phyloP scores from a whole-genome alignment of 2,329 filamentous ascomycete species.

The Exophiala sideris region DNA sequence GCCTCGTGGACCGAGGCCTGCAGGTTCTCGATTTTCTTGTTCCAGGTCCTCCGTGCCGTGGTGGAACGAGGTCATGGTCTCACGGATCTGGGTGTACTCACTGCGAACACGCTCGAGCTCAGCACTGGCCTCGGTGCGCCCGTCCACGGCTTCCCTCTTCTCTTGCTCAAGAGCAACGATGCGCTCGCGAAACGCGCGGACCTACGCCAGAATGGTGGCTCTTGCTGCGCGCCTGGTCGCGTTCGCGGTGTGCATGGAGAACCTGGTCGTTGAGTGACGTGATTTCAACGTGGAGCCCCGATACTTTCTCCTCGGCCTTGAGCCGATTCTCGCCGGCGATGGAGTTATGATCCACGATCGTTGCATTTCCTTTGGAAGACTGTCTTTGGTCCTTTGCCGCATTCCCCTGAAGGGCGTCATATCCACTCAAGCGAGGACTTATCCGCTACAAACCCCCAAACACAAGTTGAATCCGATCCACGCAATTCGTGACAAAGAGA shows the following conservation, averaged over 20 bases:
- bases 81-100: slow-evolving; percentile 31
- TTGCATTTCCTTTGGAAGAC: too few species aligned
- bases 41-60: slow-evolving; percentile 27
- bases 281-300: slow-evolving; percentile 26
- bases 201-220: too few species aligned
- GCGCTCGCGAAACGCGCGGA: slow-evolving; percentile 30
- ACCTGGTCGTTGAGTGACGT: slow-evolving; percentile 28
- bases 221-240: slow-evolving; percentile 31
- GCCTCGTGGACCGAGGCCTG: slow-evolving; percentile 29
- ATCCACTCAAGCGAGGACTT: too few species aligned
- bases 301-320: slow-evolving; percentile 26
- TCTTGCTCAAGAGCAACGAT: slow-evolving; percentile 29
- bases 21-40: slow-evolving; percentile 31
- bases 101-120: slow-evolving; percentile 29
- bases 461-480: background rate
- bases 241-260: slow-evolving; percentile 29
- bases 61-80: slow-evolving; percentile 29
- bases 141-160: slow-evolving; percentile 23
- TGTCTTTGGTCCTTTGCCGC: background rate
- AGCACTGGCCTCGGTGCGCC: slow-evolving; percentile 26
- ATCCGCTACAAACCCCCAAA: too few species aligned
- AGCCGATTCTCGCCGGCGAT: slow-evolving; percentile 18
- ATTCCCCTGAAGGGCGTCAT: background rate
- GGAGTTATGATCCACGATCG: background rate
- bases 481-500: background rate